A percentile compares a stretch with the other conserved stretches of the same genome.
Evolutionary conservation across 176 grass and related monocot genomes (phyloP).

Genomic region (Ananas comosus): DNA sequence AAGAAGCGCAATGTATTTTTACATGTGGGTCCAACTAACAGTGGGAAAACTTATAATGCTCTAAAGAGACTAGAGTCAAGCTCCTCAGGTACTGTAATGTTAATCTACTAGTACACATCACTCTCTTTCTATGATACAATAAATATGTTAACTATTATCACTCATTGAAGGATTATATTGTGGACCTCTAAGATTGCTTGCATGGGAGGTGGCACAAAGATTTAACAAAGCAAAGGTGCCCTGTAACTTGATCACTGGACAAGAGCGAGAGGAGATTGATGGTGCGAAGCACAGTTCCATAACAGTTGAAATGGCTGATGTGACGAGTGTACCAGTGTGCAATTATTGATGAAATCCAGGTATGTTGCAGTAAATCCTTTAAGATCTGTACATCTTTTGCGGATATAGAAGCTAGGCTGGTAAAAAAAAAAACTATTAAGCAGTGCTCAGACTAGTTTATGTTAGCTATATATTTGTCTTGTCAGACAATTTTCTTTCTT

Average conservation of each 20-base stretch:
- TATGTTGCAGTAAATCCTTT: slow-evolving; percentile 24
- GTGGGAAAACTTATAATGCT: slow-evolving; percentile 94
- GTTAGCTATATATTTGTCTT: not conserved
- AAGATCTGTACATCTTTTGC: not conserved
- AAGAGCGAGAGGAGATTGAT: slow-evolving; percentile 82
- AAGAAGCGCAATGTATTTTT: slow-evolving; percentile 96
- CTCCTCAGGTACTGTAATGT: slow-evolving; percentile 57
- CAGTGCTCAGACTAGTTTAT: too few relatives aligned
- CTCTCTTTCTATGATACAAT: slow-evolving; percentile 1
- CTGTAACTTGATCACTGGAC: slow-evolving; percentile 89
- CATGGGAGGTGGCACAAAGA: slow-evolving; percentile 78
- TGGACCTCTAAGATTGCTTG: slow-evolving; percentile 89
- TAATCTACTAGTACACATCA: slow-evolving; percentile 3
- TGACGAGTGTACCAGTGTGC: slow-evolving; percentile 68
- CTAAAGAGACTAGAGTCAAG: slow-evolving; percentile 81
- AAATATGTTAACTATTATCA: slow-evolving; percentile 4
- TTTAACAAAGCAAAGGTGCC: slow-evolving; percentile 74
- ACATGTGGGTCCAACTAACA: slow-evolving; percentile 93
- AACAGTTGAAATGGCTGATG: slow-evolving; percentile 88
- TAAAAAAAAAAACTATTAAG: too few relatives aligned
- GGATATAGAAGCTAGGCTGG: not conserved
- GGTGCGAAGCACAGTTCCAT: slow-evolving; percentile 81
- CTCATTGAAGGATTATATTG: slow-evolving; percentile 76
- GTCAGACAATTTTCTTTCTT: not conserved
- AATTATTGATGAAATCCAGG: slow-evolving; percentile 99